phyloP scores from a whole-genome alignment of 2,329 filamentous ascomycete genomes.

The Chrysoporthe austroafricana region DNA sequence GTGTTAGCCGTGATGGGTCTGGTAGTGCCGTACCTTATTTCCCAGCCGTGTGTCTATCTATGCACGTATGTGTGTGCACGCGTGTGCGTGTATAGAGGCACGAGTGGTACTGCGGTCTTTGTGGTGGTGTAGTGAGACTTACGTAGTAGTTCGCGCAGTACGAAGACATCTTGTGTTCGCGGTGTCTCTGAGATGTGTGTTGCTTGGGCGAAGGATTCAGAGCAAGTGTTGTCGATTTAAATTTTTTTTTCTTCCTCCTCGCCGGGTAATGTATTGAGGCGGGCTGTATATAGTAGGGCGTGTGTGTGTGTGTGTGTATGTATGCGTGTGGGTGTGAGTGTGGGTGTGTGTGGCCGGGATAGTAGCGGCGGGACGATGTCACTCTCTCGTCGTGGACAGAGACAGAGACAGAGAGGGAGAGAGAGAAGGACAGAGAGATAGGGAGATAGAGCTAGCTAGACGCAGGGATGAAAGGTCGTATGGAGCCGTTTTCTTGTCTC shows the following conservation, averaged over 20 bases:
- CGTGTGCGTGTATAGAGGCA: background rate
- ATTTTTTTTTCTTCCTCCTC: background rate
- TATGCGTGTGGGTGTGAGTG: too few relatives aligned
- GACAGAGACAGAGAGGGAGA: background rate
- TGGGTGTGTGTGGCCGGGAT: background rate
- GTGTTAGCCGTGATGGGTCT: too few relatives aligned
- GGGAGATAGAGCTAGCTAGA: too few relatives aligned
- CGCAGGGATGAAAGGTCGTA: background rate
- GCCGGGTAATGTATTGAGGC: too few relatives aligned
- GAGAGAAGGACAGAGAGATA: background rate
- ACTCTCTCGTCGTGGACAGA: background rate
- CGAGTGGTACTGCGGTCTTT: background rate
- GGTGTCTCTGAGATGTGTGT: background rate
- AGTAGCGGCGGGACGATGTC: background rate
- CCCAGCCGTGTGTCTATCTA: background rate
- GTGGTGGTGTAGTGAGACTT: constrained; percentile 17
- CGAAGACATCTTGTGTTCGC: constrained; percentile 35
- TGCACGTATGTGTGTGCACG: background rate
- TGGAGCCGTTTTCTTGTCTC: background rate
- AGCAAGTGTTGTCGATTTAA: background rate
- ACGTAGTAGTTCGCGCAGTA: constrained; percentile 47
- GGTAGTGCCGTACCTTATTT: too few relatives aligned
- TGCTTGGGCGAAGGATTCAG: too few relatives aligned
- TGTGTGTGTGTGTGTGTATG: background rate
- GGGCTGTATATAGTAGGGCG: background rate